A percentile compares a stretch with the other conserved stretches of the same genome.
Evolutionary conservation across 805 yeast genomes (phyloP).

Genomic region (Myxozyma sirexii): DNA sequence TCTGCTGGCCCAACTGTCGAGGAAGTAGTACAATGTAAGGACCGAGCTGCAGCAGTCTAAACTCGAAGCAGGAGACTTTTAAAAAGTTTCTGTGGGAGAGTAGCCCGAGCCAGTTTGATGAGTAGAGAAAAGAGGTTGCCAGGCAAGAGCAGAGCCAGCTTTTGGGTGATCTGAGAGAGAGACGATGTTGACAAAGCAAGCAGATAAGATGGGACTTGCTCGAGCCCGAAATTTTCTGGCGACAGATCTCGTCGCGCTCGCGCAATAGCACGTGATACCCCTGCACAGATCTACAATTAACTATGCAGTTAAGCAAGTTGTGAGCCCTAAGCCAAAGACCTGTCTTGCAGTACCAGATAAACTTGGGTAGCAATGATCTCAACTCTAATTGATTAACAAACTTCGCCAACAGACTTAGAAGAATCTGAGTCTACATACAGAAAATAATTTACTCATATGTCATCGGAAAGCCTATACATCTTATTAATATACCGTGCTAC

Average conservation of each 20-base stretch:
- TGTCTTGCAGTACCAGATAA: too few species aligned
- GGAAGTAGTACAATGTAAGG: too few species aligned
- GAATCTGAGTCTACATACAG: too few species aligned
- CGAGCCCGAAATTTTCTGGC: slow-evolving; percentile 1
- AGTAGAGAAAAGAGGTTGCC: background rate
- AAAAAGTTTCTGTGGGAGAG: too few species aligned
- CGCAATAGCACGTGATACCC: slow-evolving; percentile 25
- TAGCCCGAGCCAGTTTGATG: too few species aligned
- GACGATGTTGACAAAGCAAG: slow-evolving; percentile 4
- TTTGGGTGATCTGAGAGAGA: background rate
- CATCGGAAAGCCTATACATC: background rate
- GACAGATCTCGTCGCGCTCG: background rate
- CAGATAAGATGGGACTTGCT: slow-evolving; percentile 2
- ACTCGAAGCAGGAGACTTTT: too few species aligned
- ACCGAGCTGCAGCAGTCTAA: too few species aligned
- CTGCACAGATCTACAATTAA: background rate
- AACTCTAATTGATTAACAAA: too few species aligned
- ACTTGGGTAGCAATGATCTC: too few species aligned
- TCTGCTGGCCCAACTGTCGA: too few species aligned
- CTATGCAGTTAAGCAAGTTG: background rate
- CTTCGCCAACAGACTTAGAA: too few species aligned
- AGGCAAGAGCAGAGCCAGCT: background rate
- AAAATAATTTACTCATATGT: too few species aligned
- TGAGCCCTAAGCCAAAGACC: background rate
- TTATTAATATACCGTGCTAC: background rate